Conservation (phyloP, 805 yeast species). For the Saitoella complicata region DNA sequence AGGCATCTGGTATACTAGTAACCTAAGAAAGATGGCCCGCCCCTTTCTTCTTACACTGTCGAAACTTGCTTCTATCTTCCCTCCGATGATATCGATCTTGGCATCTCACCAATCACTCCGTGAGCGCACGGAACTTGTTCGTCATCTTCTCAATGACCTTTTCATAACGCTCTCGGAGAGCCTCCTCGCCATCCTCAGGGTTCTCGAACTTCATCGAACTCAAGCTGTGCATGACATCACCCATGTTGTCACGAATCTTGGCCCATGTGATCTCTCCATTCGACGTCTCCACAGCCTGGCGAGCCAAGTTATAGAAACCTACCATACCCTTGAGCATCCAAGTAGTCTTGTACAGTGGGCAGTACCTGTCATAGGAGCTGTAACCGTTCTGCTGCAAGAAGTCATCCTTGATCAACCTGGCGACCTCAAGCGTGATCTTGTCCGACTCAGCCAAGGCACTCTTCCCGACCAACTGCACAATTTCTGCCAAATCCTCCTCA, state of each 20-base stretch:
- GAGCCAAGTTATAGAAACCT: slow-evolving; percentile 89
- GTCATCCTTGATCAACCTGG: slow-evolving; percentile 85
- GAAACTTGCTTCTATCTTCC: too few relatives aligned
- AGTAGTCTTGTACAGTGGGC: slow-evolving; percentile 98
- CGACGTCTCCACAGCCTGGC: slow-evolving; percentile 86
- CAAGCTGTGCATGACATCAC: slow-evolving; percentile 84
- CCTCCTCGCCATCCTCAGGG: slow-evolving; percentile 81
- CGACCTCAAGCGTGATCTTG: slow-evolving; percentile 89
- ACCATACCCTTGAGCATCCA: slow-evolving; percentile 96
- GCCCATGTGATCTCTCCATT: slow-evolving; percentile 56
- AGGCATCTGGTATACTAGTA: too few relatives aligned
- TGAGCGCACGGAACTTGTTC: slow-evolving; percentile 89
- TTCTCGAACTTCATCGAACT: slow-evolving; percentile 91
- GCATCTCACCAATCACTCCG: slow-evolving; percentile 41
- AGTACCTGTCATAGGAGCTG: slow-evolving; percentile 94
- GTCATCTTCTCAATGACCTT: slow-evolving; percentile 56
- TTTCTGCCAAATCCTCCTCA: slow-evolving; percentile 98
- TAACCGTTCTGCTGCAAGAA: slow-evolving; percentile 99
- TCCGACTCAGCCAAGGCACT: slow-evolving; percentile 93
- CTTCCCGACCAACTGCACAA: slow-evolving; percentile 97
- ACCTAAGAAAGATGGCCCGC: too few relatives aligned
- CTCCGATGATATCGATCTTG: not conserved
- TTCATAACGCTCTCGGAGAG: slow-evolving; percentile 59
- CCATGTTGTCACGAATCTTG: slow-evolving; percentile 73
- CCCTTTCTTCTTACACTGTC: too few relatives aligned